Conservation (phyloP, 768 basidiomycete species). For the Russula olivacea region DNA sequence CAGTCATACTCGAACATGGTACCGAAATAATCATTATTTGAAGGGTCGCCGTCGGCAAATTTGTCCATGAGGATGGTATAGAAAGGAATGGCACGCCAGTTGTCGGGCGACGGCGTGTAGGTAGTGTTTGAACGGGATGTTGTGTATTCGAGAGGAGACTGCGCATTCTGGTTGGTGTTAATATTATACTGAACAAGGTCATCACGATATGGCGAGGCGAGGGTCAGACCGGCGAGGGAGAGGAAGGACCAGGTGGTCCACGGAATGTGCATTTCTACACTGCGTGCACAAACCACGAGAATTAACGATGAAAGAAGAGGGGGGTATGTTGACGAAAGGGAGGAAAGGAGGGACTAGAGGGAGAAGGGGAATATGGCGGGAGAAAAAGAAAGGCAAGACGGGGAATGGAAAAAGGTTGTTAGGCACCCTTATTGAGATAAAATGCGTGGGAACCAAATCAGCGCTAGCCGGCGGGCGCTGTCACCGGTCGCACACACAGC, state of each 20-base stretch:
- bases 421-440: neutral
- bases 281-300: neutral
- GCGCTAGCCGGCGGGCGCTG: neutral
- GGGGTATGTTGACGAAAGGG: neutral
- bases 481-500: neutral
- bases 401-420: neutral
- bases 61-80: constrained; percentile 88
- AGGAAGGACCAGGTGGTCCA: constrained; percentile 40
- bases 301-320: neutral
- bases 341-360: neutral
- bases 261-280: constrained; percentile 28
- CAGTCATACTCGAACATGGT: constrained; percentile 79
- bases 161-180: constrained; percentile 69
- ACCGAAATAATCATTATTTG: constrained; percentile 85
- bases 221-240: constrained; percentile 35
- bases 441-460: neutral
- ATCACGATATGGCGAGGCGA: constrained; percentile 61
- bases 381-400: neutral
- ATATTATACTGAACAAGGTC: constrained; percentile 70
- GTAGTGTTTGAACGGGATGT: constrained; percentile 54
- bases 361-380: neutral
- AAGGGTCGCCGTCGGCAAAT: constrained; percentile 88
- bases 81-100: constrained; percentile 79
- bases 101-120: constrained; percentile 73
- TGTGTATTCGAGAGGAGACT: constrained; percentile 58